Base-by-base conservation (phyloP, 768 basidiomycete species). In the Hortiboletus flavorubellus region DNA sequence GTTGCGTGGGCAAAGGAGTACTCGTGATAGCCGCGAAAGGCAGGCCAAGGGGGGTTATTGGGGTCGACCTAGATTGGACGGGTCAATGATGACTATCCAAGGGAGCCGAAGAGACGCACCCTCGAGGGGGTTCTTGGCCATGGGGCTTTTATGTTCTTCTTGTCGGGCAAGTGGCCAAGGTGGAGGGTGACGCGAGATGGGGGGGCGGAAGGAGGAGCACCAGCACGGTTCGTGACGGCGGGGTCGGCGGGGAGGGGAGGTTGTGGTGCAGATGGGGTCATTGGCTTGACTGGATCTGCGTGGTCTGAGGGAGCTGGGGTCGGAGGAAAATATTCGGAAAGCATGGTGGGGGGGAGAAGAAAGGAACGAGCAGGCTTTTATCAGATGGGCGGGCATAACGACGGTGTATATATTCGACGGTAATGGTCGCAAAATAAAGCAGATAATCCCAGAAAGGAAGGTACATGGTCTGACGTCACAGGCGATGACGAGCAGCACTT, bases 1-100 rank as follows among this genome's bases (percentile, higher is more conserved):
- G 94, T 96, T 33, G 93, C 95, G 73, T 95, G 84, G 38, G 87
- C 87, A 65, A 91, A 91, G 0, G 86, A 91, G 68, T 86, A 90
- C 64, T 90, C 85, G 68, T 86, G 83, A 68, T 91, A 89, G 5
- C 88, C 87, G 41, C 89, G 85, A 71, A 82, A 91, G 0, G 89
- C 89, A 35, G 89, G 89, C 79, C 78, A 91, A 16, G 89, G 89
- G 10, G 89, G 89, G 74, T 91, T 89, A 69, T 91, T 90, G 33
- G 88, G 88, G 68, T 91, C 86, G 43, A 90, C 80, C 87, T 87
- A 42, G 41, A 43, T 5, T 14, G 21, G 33, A 3, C n/a, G 37
- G 46, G 44, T 57, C 43, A 50, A 18, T n/a, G 3, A n/a, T 38
- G 23, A 26, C 4, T 43, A 31, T 40, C 21, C 12, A 11, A 49